Evolutionary conservation across 371 early-diverging fungal species (phyloP), one percentile per base, ranked within the genome.

Genomic region (Circinella minor): DNA sequence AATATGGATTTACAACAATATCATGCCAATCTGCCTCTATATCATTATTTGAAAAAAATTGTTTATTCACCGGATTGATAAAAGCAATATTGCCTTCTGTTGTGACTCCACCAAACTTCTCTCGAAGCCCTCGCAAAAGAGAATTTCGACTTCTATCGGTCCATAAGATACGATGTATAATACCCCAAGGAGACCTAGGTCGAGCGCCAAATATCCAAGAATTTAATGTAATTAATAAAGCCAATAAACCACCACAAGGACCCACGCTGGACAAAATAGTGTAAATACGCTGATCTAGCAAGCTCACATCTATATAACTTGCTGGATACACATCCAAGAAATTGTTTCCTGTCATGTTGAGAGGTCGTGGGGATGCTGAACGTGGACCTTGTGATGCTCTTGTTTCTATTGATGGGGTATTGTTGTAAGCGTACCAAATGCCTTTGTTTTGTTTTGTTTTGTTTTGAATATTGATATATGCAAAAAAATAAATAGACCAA

Each of bases 101-200:
- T 14, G 57, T 34, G 5, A 65, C 54, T 36, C 37, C 7, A 3
- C 65, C 65, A 36, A 65, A 65, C 9, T 65, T 65, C n/a, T 46
- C 36, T 15, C 70, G 65, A 1, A 78, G 59, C 18, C 76, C 67
- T 15, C 69, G 4, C 6, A 65, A 49, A 3, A 63, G 18, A 66
- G 66, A 36, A 72, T 67, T 18, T 64, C 66, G 4, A 51, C 62
- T 11, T 63, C 39, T 36, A 72, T 67, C 1, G 18, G 67, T 18
- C 80, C 80, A 63, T 71, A 74, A 0, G 72, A 77, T 76, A 5
- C 80, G 74, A 55, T 80, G 80, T 0, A 77, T 66, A 14, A 75
- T 43, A 36, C 80, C 80, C 74, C 75, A 75, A 10, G 80, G 80
- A 0, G 77, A 75, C 13, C 74, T 71, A 6, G 80, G 77, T 60